Evolutionary conservation across 2,329 filamentous ascomycete species (phyloP), one percentile per base, ranked within the genome.

Genomic region (Huntiella bhutanensis): DNA sequence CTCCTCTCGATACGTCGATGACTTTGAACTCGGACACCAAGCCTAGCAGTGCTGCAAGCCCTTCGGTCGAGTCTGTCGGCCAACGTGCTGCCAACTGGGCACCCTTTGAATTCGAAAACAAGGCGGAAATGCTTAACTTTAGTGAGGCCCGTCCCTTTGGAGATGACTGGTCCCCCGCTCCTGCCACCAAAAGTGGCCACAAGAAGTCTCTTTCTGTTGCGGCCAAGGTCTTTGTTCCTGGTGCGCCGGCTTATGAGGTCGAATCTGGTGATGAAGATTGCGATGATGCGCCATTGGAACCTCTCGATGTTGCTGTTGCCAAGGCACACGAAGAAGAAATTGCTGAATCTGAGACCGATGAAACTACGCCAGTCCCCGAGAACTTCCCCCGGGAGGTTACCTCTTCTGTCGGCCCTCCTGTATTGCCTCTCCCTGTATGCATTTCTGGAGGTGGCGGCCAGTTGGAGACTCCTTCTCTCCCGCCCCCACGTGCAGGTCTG

Each of bases 181-280:
- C 43, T 2, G 41, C 40, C 16, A 48, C 45, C 37, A 45, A 43
- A 34, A 45, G 35, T 8, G 37, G 47, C 2, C 56, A 58, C 60
- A 67, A 66, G 52, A 68, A 69, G 52, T 76, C 76, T 3, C 65
- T 87, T 17, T 87, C 82, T 33, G 79, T 81, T 3, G 69, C 75
- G 12, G 81, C 82, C 0, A 75, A 73, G 54, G 70, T 80, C 0
- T 92, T 91, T 57, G 70, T 66, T 4, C 70, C 71, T 11, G 62
- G 64, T 13, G 60, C 56, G 32, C 51, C 56, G 53, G 49, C 60
- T 50, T 54, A 55, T 34, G 48, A 56, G 22, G 54, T 55, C 1
- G 52, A 54, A 33, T 38, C 44, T 1, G 51, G 51, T 4, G 37
- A 48, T 6, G 52, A 57, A 33, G 47, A 49, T n/a, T 49, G 55